Conservation (phyloP, 176 grass and related monocot genomes). For the Rhynchospora pubera region DNA sequence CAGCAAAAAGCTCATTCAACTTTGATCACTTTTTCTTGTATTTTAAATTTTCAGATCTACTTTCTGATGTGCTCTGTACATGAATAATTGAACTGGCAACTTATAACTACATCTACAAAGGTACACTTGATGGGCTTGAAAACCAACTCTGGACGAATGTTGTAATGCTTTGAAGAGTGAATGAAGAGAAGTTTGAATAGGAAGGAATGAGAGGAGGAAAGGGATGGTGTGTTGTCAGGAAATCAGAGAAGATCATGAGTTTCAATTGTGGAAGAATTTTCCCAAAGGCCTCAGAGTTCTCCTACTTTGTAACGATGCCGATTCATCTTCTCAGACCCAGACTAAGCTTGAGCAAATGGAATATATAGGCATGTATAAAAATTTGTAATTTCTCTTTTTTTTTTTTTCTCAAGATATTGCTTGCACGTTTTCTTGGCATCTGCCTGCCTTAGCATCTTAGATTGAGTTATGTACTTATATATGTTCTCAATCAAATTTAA, state of each 20-base stretch:
- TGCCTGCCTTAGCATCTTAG: neutral
- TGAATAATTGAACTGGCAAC: neutral
- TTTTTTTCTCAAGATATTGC: neutral
- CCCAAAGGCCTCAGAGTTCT: conserved; percentile 42
- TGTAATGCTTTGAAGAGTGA: neutral
- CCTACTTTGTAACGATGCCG: conserved; percentile 22
- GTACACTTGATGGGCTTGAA: neutral
- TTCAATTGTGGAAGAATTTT: conserved; percentile 39
- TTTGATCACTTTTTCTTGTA: neutral
- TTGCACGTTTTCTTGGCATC: neutral
- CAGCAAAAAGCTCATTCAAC: conserved; percentile 6
- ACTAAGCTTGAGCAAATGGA: conserved; percentile 32
- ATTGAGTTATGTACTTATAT: neutral
- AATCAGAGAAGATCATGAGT: conserved; percentile 22
- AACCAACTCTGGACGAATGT: neutral
- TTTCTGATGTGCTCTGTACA: neutral
- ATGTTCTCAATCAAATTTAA: neutral
- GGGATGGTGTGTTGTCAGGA: conserved; percentile 18
- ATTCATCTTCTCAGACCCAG: conserved; percentile 24
- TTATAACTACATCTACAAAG: neutral
- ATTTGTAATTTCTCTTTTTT: neutral
- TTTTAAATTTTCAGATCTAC: neutral
- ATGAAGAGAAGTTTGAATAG: conserved; percentile 13
- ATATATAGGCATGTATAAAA: conserved; percentile 26
- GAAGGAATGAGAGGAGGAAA: conserved; percentile 19